phyloP scores from a whole-genome alignment of 2,329 filamentous ascomycete genomes.

The Cadophora sp. region DNA sequence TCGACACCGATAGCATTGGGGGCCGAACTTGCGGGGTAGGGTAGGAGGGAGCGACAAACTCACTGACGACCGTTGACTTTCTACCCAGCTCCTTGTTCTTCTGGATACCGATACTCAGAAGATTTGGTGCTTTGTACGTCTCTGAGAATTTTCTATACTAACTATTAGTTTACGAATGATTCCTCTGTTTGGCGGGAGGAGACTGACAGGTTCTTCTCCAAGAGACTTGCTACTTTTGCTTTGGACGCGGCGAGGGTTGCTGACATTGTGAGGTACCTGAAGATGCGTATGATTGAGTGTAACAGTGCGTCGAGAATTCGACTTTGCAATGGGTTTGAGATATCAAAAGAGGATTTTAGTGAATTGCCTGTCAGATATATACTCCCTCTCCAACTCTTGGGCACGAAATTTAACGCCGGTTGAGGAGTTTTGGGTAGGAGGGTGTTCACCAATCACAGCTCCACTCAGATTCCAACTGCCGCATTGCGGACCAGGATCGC shows the following conservation, averaged over 20 bases:
- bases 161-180: background rate
- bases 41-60: no score
- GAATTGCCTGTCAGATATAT: no score
- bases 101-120: constrained; percentile 7
- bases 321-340: no score
- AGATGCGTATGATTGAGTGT: no score
- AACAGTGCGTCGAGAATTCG: no score
- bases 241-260: background rate
- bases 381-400: no score
- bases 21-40: background rate
- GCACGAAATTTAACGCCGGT: no score
- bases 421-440: background rate
- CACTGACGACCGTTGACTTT: constrained; percentile 23
- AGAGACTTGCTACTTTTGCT: constrained; percentile 13
- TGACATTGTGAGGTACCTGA: background rate
- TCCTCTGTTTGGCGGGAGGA: background rate
- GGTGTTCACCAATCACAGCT: background rate
- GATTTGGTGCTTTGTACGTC: constrained; percentile 22
- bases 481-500: background rate
- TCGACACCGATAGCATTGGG: no score
- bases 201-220: constrained; percentile 16
- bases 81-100: constrained; percentile 21
- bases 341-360: no score
- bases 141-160: constrained; percentile 12
- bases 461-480: background rate